phyloP scores from a whole-genome alignment of 164 flowering plant species.

The Amborella trichopoda region DNA sequence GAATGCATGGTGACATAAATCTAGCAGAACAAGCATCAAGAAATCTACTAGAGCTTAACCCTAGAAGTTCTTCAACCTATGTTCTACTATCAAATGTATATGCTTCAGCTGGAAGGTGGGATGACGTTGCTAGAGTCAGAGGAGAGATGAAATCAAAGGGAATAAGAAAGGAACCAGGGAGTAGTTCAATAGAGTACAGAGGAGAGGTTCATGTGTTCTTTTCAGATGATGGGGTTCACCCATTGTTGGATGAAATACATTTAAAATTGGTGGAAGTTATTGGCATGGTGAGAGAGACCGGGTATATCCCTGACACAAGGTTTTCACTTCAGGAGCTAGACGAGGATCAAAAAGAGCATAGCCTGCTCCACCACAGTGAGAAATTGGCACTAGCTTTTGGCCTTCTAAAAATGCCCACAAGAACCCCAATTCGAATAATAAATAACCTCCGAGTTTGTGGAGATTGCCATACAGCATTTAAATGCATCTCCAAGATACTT shows the following conservation, averaged over 20 bases:
- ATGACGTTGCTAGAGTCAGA: conserved; percentile 44
- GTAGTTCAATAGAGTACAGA: conserved; percentile 57
- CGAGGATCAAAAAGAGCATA: conserved; percentile 36
- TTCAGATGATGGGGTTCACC: conserved; percentile 42
- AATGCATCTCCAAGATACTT: conserved; percentile 28
- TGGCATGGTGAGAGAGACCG: conserved; percentile 36
- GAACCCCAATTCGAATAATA: conserved; percentile 29
- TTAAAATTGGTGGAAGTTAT: conserved; percentile 37
- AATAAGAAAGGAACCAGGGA: conserved; percentile 44
- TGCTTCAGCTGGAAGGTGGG: conserved; percentile 34
- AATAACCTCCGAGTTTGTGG: conserved; percentile 53
- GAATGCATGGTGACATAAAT: conserved; percentile 23
- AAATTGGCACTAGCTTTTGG: conserved; percentile 51
- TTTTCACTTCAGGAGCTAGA: conserved; percentile 41
- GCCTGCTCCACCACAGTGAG: conserved; percentile 46
- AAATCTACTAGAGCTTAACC: conserved; percentile 30
- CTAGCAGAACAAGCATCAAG: conserved; percentile 23
- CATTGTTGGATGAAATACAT: conserved; percentile 27
- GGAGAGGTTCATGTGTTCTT: conserved; percentile 51
- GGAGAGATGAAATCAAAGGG: conserved; percentile 40
- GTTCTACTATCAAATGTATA: conserved; percentile 42
- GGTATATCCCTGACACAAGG: conserved; percentile 34
- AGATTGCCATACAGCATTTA: conserved; percentile 48
- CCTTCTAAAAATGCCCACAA: conserved; percentile 21
- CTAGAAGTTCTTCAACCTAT: conserved; percentile 53